A percentile compares a stretch with the other conserved stretches of the same genome.
phyloP scores from a whole-genome alignment of 2,329 filamentous ascomycete species.

The Trichoderma cornu-damae region DNA sequence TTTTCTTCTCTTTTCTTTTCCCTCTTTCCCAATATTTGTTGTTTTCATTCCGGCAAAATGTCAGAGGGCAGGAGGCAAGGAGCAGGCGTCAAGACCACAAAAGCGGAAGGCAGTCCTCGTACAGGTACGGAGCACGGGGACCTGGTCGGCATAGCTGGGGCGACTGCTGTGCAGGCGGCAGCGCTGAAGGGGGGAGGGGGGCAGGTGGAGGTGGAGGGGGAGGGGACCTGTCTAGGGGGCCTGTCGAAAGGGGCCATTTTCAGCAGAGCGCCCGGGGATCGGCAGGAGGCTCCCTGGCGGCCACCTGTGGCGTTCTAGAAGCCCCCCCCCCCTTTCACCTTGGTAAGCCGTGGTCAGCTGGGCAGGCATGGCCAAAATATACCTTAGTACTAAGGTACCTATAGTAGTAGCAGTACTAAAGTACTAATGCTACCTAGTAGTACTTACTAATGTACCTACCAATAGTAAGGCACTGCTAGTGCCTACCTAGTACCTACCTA shows the following conservation, averaged over 20 bases:
- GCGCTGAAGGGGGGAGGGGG: neutral
- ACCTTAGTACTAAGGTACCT: no score
- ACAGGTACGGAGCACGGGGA: neutral
- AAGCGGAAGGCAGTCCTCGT: neutral
- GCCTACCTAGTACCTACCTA: no score
- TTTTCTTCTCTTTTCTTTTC: no score
- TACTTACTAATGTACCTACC: no score
- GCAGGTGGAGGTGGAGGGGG: neutral
- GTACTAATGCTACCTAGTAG: no score
- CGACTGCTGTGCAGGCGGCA: no score
- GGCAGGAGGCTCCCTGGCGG: neutral
- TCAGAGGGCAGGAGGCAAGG: neutral
- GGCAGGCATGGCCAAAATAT: slow-evolving; percentile 21
- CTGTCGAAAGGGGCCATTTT: neutral
- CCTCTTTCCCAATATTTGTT: no score
- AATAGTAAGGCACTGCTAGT: no score
- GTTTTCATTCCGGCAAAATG: no score
- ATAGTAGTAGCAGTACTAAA: no score
- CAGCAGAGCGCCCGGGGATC: neutral
- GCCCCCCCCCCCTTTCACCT: no score
- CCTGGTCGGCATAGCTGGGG: no score
- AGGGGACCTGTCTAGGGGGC: neutral
- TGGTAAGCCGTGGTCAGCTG: slow-evolving; percentile 1
- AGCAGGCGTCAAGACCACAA: neutral
- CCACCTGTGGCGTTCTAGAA: slow-evolving; percentile 17